Evolutionary conservation across 495 filamentous ascomycete species (phyloP).

Genomic region (Penicillium antarcticum): DNA sequence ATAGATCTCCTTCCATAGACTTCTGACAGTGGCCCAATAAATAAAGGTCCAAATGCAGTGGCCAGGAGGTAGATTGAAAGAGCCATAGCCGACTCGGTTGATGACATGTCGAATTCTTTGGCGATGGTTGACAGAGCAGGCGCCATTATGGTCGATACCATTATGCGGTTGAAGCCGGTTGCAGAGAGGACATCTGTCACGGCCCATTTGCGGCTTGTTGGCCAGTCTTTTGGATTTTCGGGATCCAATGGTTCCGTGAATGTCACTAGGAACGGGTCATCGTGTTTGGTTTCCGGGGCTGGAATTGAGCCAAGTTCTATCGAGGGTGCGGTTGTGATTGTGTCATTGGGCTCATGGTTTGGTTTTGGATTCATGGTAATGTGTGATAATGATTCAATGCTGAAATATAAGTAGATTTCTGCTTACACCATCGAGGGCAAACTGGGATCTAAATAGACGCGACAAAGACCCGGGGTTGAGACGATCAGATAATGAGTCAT

Average conservation of each 20-base stretch:
- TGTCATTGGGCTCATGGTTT: not conserved
- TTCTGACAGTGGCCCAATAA: conserved; percentile 64
- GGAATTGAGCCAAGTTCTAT: conserved; percentile 6
- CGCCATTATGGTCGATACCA: conserved; percentile 67
- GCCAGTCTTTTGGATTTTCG: conserved; percentile 46
- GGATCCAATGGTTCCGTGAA: conserved; percentile 38
- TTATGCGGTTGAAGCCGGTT: conserved; percentile 57
- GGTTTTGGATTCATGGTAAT: not conserved
- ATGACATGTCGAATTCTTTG: conserved; percentile 54
- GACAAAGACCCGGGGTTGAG: no score
- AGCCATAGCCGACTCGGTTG: conserved; percentile 52
- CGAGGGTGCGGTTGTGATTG: not conserved
- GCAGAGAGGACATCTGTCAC: conserved; percentile 42
- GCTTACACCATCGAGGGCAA: no score
- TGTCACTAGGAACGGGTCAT: conserved; percentile 25
- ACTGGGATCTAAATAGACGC: no score
- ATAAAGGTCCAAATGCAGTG: conserved; percentile 60
- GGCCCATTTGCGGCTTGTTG: conserved; percentile 47
- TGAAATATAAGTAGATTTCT: no score
- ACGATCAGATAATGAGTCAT: no score
- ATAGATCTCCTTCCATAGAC: conserved; percentile 63
- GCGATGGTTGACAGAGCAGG: conserved; percentile 54
- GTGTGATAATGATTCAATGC: no score
- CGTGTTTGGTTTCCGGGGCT: conserved; percentile 4
- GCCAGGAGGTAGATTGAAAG: conserved; percentile 69